These are phyloP conservation scores for Kwoniella newhampshirensis DNA, from an alignment of 768 basidiomycete genomes.

Conservation along the genomic window DNA sequence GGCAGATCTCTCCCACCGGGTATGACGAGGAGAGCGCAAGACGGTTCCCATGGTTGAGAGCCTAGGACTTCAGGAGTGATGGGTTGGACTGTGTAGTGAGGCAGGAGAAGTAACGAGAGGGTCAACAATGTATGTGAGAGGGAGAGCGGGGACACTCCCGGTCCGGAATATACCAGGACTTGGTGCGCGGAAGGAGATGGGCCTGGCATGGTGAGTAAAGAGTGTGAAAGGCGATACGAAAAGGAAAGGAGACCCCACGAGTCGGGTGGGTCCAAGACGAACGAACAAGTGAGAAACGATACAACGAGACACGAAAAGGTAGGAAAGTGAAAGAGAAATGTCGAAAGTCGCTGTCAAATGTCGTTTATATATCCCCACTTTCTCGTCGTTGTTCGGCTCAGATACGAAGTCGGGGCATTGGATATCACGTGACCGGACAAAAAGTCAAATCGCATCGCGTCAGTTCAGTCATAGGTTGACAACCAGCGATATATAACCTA, in stretches of 20 bases:
- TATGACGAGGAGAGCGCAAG: conserved; percentile 76
- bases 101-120: conserved; percentile 59
- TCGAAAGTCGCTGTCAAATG: too few relatives aligned
- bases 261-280: too few relatives aligned
- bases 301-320: too few relatives aligned
- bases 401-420: too few relatives aligned
- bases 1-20: conserved; percentile 62
- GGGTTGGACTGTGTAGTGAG: conserved; percentile 75
- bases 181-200: conserved; percentile 41
- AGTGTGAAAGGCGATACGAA: background rate
- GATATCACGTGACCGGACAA: conserved; percentile 11
- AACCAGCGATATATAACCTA: too few relatives aligned
- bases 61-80: conserved; percentile 63
- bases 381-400: too few relatives aligned
- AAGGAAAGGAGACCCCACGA: too few relatives aligned
- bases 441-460: background rate
- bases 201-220: conserved; percentile 33
- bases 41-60: conserved; percentile 71
- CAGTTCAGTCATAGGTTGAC: too few relatives aligned
- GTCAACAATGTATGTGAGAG: conserved; percentile 44
- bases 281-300: too few relatives aligned
- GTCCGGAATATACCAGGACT: conserved; percentile 48
- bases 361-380: too few relatives aligned
- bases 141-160: conserved; percentile 45
- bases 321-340: too few relatives aligned